Evolutionary conservation across 495 filamentous ascomycete species (phyloP).

Genomic region (Trichoderma parareesei): DNA sequence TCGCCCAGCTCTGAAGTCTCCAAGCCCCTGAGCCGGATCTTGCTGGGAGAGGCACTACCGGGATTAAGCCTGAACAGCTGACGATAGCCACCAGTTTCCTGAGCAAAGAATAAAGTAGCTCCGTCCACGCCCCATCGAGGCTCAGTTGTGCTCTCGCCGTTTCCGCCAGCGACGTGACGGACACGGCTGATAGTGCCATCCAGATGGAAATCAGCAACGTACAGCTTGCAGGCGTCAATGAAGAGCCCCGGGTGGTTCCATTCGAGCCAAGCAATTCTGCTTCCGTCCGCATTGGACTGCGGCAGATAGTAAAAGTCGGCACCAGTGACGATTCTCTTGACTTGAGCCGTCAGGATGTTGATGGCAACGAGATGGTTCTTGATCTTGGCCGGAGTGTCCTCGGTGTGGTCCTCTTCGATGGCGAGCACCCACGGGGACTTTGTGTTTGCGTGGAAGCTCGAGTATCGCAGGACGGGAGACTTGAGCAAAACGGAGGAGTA

Average conservation of each 20-base stretch:
- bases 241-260: slow-evolving; percentile 46
- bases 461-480: slow-evolving; percentile 25
- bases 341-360: slow-evolving; percentile 20
- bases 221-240: slow-evolving; percentile 37
- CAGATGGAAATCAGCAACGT: slow-evolving; percentile 24
- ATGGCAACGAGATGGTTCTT: slow-evolving; percentile 30
- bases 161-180: slow-evolving; percentile 23
- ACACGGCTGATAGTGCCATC: neutral
- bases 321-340: slow-evolving; percentile 22
- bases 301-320: slow-evolving; percentile 44
- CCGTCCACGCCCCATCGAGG: slow-evolving; percentile 39
- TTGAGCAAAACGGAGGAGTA: slow-evolving; percentile 20
- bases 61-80: slow-evolving; percentile 30
- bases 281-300: slow-evolving; percentile 37
- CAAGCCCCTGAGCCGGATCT: slow-evolving; percentile 24
- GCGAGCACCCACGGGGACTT: slow-evolving; percentile 31
- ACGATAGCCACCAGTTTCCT: slow-evolving; percentile 34
- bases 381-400: slow-evolving; percentile 20
- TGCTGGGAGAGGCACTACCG: slow-evolving; percentile 11
- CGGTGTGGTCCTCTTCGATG: slow-evolving; percentile 37
- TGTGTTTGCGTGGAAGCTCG: slow-evolving; percentile 33
- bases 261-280: slow-evolving; percentile 38
- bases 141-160: slow-evolving; percentile 31
- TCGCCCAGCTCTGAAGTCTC: slow-evolving; percentile 34
- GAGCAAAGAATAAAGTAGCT: slow-evolving; percentile 30